These are phyloP conservation scores for Pulveroboletus ravenelii DNA, from an alignment of 768 basidiomycete genomes.

Conservation along the genomic window DNA sequence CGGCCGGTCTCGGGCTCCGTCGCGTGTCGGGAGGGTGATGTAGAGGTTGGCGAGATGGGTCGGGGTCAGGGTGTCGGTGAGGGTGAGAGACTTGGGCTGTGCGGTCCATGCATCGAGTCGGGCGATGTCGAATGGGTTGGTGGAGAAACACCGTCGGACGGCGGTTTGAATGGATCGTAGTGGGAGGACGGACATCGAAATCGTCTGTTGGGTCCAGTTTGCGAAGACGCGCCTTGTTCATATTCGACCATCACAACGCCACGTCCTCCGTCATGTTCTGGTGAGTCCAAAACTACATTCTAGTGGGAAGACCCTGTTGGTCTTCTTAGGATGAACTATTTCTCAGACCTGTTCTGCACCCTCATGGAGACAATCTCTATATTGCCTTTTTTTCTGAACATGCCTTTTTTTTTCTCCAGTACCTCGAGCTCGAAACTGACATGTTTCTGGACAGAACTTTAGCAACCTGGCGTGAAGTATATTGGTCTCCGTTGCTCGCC, in stretches of 20 bases:
- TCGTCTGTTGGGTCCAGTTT: background rate
- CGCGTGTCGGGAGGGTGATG: slow-evolving; percentile 69
- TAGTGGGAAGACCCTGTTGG: background rate
- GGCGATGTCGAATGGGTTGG: slow-evolving; percentile 10
- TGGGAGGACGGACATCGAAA: too few relatives aligned
- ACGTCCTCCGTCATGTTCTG: background rate
- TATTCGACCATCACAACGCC: too few relatives aligned
- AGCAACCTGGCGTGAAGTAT: too few relatives aligned
- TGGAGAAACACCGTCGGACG: slow-evolving; percentile 10
- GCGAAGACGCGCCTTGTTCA: background rate
- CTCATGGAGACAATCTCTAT: slow-evolving; percentile 22
- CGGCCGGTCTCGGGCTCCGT: slow-evolving; percentile 39
- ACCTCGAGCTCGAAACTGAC: slow-evolving; percentile 5
- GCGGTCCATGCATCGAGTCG: slow-evolving; percentile 52
- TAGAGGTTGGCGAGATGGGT: slow-evolving; percentile 63
- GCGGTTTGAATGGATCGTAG: background rate
- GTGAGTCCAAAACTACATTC: slow-evolving; percentile 10
- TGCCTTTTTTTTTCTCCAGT: background rate
- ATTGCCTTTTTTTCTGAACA: slow-evolving; percentile 25
- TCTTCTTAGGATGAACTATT: slow-evolving; percentile 18
- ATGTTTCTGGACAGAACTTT: background rate
- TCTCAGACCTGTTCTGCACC: slow-evolving; percentile 31
- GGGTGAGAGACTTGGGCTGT: slow-evolving; percentile 40
- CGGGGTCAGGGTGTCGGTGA: slow-evolving; percentile 47
- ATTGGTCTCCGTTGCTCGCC: too few relatives aligned